Evolutionary conservation across 164 flowering plant genomes (phyloP).

Genomic region (Cinnamomum chago): DNA sequence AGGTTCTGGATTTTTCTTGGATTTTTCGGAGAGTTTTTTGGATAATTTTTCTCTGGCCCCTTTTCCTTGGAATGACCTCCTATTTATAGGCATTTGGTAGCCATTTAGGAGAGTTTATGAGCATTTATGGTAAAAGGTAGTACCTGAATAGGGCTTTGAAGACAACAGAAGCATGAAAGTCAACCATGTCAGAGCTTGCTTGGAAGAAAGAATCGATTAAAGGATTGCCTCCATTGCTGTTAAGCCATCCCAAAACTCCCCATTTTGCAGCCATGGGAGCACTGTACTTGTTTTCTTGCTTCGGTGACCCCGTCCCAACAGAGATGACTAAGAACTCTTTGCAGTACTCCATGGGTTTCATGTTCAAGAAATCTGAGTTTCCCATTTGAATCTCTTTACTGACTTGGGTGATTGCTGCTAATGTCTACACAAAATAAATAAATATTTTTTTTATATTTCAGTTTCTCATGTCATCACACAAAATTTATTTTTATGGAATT

Average conservation of each 20-base stretch:
- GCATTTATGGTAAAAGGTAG: too few relatives aligned
- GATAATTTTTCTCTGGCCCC: too few relatives aligned
- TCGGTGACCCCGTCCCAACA: constrained; percentile 2
- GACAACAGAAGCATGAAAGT: constrained; percentile 1
- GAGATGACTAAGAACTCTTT: background rate
- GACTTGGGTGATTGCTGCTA: constrained; percentile 35
- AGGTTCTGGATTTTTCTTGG: too few relatives aligned
- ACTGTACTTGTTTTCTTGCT: background rate
- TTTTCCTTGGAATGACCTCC: too few relatives aligned
- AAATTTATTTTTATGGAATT: too few relatives aligned
- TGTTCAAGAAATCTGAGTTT: constrained; percentile 16
- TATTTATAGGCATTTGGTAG: too few relatives aligned
- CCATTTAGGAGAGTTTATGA: too few relatives aligned
- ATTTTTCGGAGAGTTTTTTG: too few relatives aligned
- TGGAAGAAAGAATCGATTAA: background rate
- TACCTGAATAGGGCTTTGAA: constrained; percentile 7
- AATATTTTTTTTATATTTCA: too few relatives aligned
- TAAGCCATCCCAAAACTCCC: constrained; percentile 3
- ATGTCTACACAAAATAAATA: constrained; percentile 25
- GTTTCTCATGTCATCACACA: too few relatives aligned
- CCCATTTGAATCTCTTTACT: constrained; percentile 24
- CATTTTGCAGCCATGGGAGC: background rate
- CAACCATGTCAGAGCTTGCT: constrained; percentile 3
- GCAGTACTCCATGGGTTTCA: constrained; percentile 24
- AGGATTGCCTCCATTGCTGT: background rate